Evolutionary conservation across 2,329 filamentous ascomycete genomes (phyloP), one percentile per base, ranked within the genome.

Genomic region (Penicillium capsulatum): DNA sequence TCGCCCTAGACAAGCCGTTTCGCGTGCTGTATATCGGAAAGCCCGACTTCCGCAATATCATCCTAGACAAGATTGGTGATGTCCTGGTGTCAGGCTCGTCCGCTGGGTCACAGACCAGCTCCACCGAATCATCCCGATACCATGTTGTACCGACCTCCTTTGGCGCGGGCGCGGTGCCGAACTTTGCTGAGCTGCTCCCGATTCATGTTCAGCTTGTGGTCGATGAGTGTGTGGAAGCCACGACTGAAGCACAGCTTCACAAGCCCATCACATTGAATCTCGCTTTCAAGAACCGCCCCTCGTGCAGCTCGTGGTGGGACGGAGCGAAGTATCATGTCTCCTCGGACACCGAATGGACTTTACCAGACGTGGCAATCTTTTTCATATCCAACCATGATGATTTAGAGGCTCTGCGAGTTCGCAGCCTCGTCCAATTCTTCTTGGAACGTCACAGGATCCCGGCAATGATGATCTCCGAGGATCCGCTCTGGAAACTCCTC

Each of bases 131-230:
- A 11, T 69, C 69, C 24, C 63, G 67, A 30, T 73, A 69, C 46
- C 70, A 71, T 51, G 65, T 73, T 40, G 65, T 73, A 24, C 70
- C 70, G 8, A 68, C 70, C 7, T 69, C 69, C 1, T 72, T 69
- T 50, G 70, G 69, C 31, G 60, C 63, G 24, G 69, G 65, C 15
- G 59, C 66, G 17, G 56, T 66, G 22, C 65, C 70, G 5, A 71
- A 70, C 28, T 69, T 69, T 53, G 70, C 71, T 10, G 69, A 73
- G 34, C 65, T 74, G 17, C 65, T 74, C 17, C 69, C 67, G 19
- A 70, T 67, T 32, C 65, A 66, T 55, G 62, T 70, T 11, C 69
- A 72, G 45, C 61, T 74, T 10, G 63, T 70, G 35, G 69, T 74
- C 26, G 69, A 74, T 32, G 69, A 72, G 42, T 73, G 69, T 41